Base-by-base conservation (phyloP, 108 stramenopile genomes). In the Epipyxis sp. region DNA sequence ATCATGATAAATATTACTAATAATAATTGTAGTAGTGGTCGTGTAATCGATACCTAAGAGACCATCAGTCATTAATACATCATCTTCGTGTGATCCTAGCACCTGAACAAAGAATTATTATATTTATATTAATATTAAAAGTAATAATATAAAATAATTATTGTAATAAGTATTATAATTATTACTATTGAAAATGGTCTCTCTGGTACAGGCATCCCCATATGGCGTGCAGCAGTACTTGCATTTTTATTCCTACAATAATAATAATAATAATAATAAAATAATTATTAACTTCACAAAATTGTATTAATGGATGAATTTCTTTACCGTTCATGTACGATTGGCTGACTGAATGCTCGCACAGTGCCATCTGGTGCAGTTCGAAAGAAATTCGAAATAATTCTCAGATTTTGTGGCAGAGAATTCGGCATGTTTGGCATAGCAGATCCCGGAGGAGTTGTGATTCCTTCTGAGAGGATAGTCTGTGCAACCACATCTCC, bases 321-420 rank as follows among this genome's bases (percentile, higher is more conserved):
- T 30, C 32, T 59, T 0, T 77, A 67, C 25, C 54, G 77, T 25
- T 25, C 62, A 40, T 79, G 78, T 29, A 79, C 58, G 1, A 40
- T 6, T 6, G 78, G 78, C n/a, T 30, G 16, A 16, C 44, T 29
- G 37, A 79, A 79, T 27, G 59, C 78, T 46, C 67, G 69, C 13
- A 68, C 58, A 1, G 67, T 37, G 16, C 78, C 78, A 46, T 79
- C 78, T 3, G 78, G 78, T 25, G 32, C 71, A 1, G 43, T 37
- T 6, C 78, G 78, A 0, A 79, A 30, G 61, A 79, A 79, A 13
- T 79, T 79, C 10, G 78, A 62, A 46, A 79, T 68, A 10, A 79
- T 27, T n/a, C 78, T 41, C 37, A 77, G 1, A 6, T 77, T 77
- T 13, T n/a, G 37, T 6, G 76, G 76, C 58, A 77, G 42, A 13